Base-by-base conservation (phyloP, 305 asterid species). In the Fraxinus nigra region DNA sequence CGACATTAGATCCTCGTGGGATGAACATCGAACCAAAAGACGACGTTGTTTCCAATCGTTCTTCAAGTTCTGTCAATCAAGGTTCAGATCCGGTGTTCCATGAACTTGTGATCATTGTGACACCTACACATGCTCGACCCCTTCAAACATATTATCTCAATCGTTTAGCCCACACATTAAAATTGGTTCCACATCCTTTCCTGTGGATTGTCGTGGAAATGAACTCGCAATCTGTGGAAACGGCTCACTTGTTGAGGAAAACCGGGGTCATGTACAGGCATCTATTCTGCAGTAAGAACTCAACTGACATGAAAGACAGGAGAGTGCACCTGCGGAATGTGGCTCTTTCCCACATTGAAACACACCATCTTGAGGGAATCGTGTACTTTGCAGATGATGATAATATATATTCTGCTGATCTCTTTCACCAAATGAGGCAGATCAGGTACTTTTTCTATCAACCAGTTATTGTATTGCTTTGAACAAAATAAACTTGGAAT, bases 171-270 rank as follows among this genome's bases (percentile, higher is more conserved):
- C 91, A 88, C 78, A 90, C 91, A 5, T 87, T 94, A 43, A 85
- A 82, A 56, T 87, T 88, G 84, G 93, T 92, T 34, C 85, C 87
- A 8, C 90, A 87, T 78, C 98, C 97, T 72, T 82, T 93, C 72
- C 73, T 94, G 85, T 94, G 97, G 98, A 88, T 94, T 61, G 93
- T 93, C 14, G 95, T 92, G 86, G 98, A 94, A 90, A 89, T 92
- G 94, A 82, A 83, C 48, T 79, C 88, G 48, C 94, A 91, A 78
- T 91, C 98, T 22, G 77, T 78, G 73, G 89, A 90, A 87, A 88
- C 89, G 78, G 93, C 98, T 81, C 91, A 91, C 40, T 61, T 90
- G 8, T 84, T 94, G 90, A 94, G 94, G 87, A 90, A 87, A 69
- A 85, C 91, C 1, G 97, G 97, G 2, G 83, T 93, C 16, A 87